Evolutionary conservation across 257 asterid genomes (phyloP), one percentile per base, ranked within the genome.

Genomic region (Gynochthodes officinalis): DNA sequence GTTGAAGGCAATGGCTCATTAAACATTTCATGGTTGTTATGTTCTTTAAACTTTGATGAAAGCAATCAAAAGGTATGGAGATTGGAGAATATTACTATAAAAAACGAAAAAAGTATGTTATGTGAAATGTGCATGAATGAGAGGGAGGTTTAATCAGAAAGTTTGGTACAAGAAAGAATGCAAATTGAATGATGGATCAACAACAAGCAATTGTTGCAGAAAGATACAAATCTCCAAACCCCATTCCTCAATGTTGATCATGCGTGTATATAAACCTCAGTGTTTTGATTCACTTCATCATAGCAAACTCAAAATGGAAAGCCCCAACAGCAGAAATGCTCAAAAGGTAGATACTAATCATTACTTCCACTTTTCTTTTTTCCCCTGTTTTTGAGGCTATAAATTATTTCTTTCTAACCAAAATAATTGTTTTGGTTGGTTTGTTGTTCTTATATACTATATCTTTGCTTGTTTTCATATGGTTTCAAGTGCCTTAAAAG

Each of bases 221-320:
- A 66, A 78, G 70, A 67, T 67, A 73, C 82, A 68, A 78, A 73
- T 78, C 78, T 73, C 82, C 82, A 73, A 78, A 73, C 82, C 64
- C 68, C 68, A 14, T 21, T 33, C 48, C 55, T 28, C 49, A 67
- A 15, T 62, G 32, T 43, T 64, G 40, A 70, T 39, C 37, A 54
- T 53, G 44, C 21, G 19, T 69, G 27, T 30, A 73, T 78, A 73
- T 73, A 73, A 50, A 49, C 40, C 55, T 50, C 7, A 14, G 67
- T 60, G 32, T 49, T 66, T 19, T 64, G 67, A 58, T 72, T 67
- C 64, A 32, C 5, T 33, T 50, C 50, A 58, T 1, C 74, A 73
- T 35, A 64, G 52, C 67, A 73, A 23, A 16, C 30, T 37, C 27
- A 59, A 40, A 52, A 73, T 78, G 82, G 82, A 73, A 39, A 60